phyloP scores from a whole-genome alignment of 331 rosid genomes.

The Acacia concinna region DNA sequence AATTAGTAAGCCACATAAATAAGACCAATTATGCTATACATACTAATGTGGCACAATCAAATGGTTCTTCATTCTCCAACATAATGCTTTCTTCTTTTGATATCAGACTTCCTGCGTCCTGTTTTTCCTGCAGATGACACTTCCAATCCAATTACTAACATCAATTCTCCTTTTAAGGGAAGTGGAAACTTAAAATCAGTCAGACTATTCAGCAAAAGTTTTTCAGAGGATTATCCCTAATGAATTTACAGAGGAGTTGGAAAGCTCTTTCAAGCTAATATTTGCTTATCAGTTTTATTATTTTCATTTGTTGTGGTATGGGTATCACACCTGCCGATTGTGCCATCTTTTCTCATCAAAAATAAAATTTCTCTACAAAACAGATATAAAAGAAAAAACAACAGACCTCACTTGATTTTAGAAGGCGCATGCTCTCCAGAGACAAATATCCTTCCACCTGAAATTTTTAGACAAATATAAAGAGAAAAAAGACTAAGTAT shows the following conservation, averaged over 20 bases:
- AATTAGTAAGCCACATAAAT: neutral
- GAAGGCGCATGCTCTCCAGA: slow-evolving; percentile 52
- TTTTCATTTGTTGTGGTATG: neutral
- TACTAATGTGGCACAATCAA: slow-evolving; percentile 67
- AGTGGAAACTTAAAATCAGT: neutral
- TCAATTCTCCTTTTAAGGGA: neutral
- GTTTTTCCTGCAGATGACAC: slow-evolving; percentile 38
- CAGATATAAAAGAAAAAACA: neutral
- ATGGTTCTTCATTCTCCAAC: slow-evolving; percentile 43
- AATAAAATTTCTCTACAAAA: neutral
- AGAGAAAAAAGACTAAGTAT: neutral
- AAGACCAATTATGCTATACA: slow-evolving; percentile 40
- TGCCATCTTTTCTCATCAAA: neutral
- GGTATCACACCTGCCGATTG: neutral
- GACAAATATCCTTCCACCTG: slow-evolving; percentile 72
- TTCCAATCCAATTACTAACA: slow-evolving; percentile 21
- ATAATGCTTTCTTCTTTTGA: slow-evolving; percentile 35
- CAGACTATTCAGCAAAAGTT: neutral
- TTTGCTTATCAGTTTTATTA: neutral
- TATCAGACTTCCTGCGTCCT: slow-evolving; percentile 25
- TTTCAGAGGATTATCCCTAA: neutral
- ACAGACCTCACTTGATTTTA: slow-evolving; percentile 41
- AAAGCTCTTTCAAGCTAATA: neutral
- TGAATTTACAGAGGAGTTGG: neutral
- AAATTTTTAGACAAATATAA: slow-evolving; percentile 17